phyloP scores from a whole-genome alignment of 768 basidiomycete genomes.

The Podaxis sp. region DNA sequence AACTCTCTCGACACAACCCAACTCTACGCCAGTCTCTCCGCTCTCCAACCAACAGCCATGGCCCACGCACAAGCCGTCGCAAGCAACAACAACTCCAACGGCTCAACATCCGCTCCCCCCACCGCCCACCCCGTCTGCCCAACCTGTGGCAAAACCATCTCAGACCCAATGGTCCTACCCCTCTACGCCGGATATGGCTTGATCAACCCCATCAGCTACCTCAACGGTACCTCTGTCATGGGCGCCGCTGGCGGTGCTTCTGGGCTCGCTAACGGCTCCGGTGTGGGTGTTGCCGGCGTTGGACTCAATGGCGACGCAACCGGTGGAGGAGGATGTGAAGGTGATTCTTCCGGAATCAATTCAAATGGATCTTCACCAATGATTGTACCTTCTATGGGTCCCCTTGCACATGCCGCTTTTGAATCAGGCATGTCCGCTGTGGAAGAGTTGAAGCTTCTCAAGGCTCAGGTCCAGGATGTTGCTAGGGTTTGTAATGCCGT shows the following conservation, averaged over 20 bases:
- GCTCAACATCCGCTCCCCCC: slow-evolving; percentile 41
- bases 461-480: slow-evolving; percentile 78
- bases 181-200: slow-evolving; percentile 17
- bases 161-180: slow-evolving; percentile 38
- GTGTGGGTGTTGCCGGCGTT: background rate
- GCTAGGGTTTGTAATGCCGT: slow-evolving; percentile 78
- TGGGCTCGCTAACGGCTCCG: background rate
- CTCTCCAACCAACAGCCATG: slow-evolving; percentile 11
- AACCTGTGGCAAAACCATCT: slow-evolving; percentile 51
- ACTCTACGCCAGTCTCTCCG: background rate
- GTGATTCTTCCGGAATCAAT: slow-evolving; percentile 30
- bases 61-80: slow-evolving; percentile 14
- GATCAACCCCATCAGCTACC: background rate
- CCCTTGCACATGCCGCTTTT: slow-evolving; percentile 50
- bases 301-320: background rate
- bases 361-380: slow-evolving; percentile 45
- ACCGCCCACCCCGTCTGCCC: slow-evolving; percentile 49
- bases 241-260: background rate
- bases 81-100: slow-evolving; percentile 13
- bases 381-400: slow-evolving; percentile 45
- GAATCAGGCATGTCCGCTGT: slow-evolving; percentile 39
- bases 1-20: slow-evolving; percentile 16
- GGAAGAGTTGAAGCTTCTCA: slow-evolving; percentile 72
- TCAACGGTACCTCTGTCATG: background rate
- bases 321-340: background rate